Percentiles rank a stretch among this genome's conserved stretches.
These are phyloP conservation scores for Pleurozium schreberi DNA, from an alignment of 225 moss, liverwort and hornwort species.

Conservation along the genomic window DNA sequence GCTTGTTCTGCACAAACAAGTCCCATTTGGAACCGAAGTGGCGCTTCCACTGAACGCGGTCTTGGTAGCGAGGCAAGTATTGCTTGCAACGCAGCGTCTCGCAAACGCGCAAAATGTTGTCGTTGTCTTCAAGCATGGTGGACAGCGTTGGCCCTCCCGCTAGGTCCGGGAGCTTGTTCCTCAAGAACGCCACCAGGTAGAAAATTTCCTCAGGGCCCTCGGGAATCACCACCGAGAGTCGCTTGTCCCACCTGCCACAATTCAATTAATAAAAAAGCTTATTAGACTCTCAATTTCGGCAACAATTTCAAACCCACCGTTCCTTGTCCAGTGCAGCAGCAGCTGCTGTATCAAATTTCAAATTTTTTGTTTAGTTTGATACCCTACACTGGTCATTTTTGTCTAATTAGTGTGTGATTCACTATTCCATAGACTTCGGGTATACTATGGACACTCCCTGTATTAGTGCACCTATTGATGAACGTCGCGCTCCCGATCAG, in stretches of 20 bases:
- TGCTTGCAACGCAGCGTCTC: constrained; percentile 33
- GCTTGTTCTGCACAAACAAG: constrained; percentile 34
- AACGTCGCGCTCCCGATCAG: constrained; percentile 24
- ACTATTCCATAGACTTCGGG: not conserved
- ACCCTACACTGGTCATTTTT: not conserved
- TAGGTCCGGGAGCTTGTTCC: constrained; percentile 20
- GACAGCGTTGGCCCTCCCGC: constrained; percentile 3
- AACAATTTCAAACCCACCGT: not conserved
- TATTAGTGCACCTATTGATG: not conserved
- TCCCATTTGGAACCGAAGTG: constrained; percentile 53
- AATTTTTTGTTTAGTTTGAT: not conserved
- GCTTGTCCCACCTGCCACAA: constrained; percentile 41
- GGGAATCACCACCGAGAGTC: constrained; percentile 23
- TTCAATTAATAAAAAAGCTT: too few relatives aligned
- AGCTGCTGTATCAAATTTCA: not conserved
- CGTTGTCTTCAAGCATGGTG: constrained; percentile 26
- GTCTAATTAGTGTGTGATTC: not conserved
- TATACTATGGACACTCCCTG: not conserved
- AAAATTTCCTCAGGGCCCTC: constrained; percentile 31
- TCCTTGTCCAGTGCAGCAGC: not conserved
- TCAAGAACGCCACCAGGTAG: constrained; percentile 38
- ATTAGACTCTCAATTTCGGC: not conserved
- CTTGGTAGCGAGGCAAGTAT: constrained; percentile 25
- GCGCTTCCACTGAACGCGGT: constrained; percentile 25
- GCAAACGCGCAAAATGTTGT: constrained; percentile 9